These are phyloP conservation scores for Amborella trichopoda DNA, from an alignment of 164 flowering plant genomes.

Conservation along the genomic window DNA sequence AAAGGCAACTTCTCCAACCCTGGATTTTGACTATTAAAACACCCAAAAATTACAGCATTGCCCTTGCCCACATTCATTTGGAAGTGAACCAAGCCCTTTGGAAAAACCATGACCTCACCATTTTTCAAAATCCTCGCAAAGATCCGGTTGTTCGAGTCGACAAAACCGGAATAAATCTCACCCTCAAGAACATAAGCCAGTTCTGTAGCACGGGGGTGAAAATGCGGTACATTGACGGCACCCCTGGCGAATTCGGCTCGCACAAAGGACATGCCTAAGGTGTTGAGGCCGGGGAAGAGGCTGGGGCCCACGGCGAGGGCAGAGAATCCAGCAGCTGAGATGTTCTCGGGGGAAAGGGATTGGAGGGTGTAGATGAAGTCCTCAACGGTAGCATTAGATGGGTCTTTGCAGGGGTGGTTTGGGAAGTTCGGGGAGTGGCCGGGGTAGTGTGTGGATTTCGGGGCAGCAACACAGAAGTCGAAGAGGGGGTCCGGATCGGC, in stretches of 20 bases:
- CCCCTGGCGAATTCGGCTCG: constrained; percentile 47
- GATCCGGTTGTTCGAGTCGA: constrained; percentile 38
- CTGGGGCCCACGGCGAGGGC: constrained; percentile 26
- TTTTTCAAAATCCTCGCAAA: constrained; percentile 37
- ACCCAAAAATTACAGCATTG: constrained; percentile 37
- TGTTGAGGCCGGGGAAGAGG: constrained; percentile 58
- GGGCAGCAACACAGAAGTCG: constrained; percentile 47
- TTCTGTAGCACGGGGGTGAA: constrained; percentile 64
- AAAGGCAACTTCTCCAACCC: constrained; percentile 40
- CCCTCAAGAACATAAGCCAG: constrained; percentile 40
- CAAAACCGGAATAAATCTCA: constrained; percentile 53
- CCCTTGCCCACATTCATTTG: constrained; percentile 58
- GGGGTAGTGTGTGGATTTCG: constrained; percentile 14
- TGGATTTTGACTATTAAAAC: constrained; percentile 68
- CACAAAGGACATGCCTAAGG: constrained; percentile 60
- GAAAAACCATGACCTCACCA: constrained; percentile 71
- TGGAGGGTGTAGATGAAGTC: constrained; percentile 56
- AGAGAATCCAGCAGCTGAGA: constrained; percentile 27
- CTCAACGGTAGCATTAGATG: constrained; percentile 31
- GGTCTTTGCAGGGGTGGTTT: constrained; percentile 37
- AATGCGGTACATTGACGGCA: constrained; percentile 54
- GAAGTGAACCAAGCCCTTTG: constrained; percentile 54
- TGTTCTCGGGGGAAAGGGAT: constrained; percentile 25
- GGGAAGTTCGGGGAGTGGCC: constrained; percentile 4
- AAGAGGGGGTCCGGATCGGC: constrained; percentile 57